Evolutionary conservation across 2,329 filamentous ascomycete species (phyloP), one percentile per base, ranked within the genome.

Genomic region (Cadophora sp.): DNA sequence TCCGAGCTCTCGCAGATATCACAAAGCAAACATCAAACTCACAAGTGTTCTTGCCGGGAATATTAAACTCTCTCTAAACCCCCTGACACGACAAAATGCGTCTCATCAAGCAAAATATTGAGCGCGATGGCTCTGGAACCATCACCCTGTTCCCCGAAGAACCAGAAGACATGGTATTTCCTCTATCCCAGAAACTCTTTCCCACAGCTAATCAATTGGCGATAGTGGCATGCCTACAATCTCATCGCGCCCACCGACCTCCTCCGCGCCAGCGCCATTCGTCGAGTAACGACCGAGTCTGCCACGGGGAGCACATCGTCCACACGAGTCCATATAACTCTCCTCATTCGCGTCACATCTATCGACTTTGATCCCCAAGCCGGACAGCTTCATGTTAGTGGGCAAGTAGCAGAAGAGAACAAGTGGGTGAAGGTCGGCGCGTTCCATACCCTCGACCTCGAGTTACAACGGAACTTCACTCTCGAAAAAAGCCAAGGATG

Each of bases 381-480:
- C 62, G 86, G 86, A 2, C 87, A 91, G 73, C 82, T 93, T 3
- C 90, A 92, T 74, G 89, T 92, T 24, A 85, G 85, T 3, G 90
- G 90, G 1, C 83, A 84, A 59, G 89, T 92, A 14, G 81, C 85
- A 6, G 85, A 85, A 24, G 89, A 92, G 76, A 92, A 90, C 72
- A 85, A 87, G 68, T 83, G 87, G 74, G 90, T 91, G 41, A 89
- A 88, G 74, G 80, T 91, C 20, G 90, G 90, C 18, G 84, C 87
- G 70, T 87, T 87, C 73, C 90, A 93, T 76, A 92, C 90, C 0
- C 82, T 92, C 1, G 95, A 97, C 72, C 85, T 99, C 55, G 95
- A 97, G 78, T 83, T 97, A 66, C 89, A 96, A 74, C 87, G 94
- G 50, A 90, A 94, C 60, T 98, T 98, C 74, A 95, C 92, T 7